Evolutionary conservation across 306 rosid genomes (phyloP), one percentile per base, ranked within the genome.

Genomic region (Vigna reflexopilosa): DNA sequence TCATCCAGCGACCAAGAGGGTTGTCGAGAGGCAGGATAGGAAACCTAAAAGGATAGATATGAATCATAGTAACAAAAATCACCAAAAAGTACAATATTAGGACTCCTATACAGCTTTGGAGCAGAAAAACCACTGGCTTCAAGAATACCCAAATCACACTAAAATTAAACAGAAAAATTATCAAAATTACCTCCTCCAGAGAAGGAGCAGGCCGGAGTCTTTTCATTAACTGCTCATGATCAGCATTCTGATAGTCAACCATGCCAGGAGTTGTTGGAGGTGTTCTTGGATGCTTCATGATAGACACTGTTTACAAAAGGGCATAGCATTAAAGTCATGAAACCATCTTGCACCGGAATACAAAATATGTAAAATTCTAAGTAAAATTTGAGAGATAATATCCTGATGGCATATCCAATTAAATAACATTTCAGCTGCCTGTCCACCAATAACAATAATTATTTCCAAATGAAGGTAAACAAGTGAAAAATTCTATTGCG

Each of bases 201-300:
- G 91, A 83, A 72, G 83, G 96, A 77, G 88, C 83, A 51, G 93
- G 83, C 32, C 91, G 84, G 62, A 91, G 79, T 52, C 97, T 87
- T 82, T 90, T 90, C 88, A 90, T 83, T 68, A 90, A 84, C 76
- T 86, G 92, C 32, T 93, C 97, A 65, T 88, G 96, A 51, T 91
- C 98, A 24, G 90, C 83, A 82, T 61, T 90, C 77, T 76, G 96
- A 87, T 87, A 85, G 77, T 91, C 98, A 84, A 85, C 89, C 87
- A 87, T 81, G 59, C 92, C 85, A 63, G 92, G 86, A 63, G 88
- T 56, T 61, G 90, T 69, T 42, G 89, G 90, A 74, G 98, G 93
- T 74, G 96, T 88, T 80, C 87, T 87, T 66, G 93, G 93, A 63
- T 67, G 91, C 76, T 93, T 93, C 92, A 90, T 76, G 80, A 90